Evolutionary conservation across 1,284 basidiomycete genomes (phyloP), one percentile per base, ranked within the genome.

Genomic region (Melanopsichium pennsylvanicum): DNA sequence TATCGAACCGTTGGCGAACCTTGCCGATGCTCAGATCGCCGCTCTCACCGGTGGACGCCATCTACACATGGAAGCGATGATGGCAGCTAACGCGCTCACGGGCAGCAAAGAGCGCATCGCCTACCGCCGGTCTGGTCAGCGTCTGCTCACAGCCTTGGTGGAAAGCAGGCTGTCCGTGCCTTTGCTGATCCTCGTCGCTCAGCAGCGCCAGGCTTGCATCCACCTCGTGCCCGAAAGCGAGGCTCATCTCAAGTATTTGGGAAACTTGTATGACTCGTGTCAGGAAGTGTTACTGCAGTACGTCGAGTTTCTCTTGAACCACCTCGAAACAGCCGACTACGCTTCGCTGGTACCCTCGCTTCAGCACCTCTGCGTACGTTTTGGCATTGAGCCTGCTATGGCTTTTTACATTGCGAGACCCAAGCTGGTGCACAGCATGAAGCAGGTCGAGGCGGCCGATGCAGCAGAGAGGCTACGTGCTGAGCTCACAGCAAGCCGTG

Each of bases 21-120:
- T 97, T 37, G 91, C 92, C 1, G 91, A 96, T 64, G 85, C 88
- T 0, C 94, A 98, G 81, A 87, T 98, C 40, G 82, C 86, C 27
- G 91, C 92, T 2, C 92, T 96, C 86, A 90, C 91, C 3, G 92
- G 94, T 48, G 96, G 96, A 0, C 88, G 90, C 1, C 86, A 88
- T 29, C 85, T 99, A 59, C 88, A 92, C 34, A 88, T 89, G 41
- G 96, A 98, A 71, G 90, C 91, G 1, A 68, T 71, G 50, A 84
- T 83, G 8, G 83, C 82, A 13, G 75, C 79, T 13, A 79, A 81
- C 35, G 70, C 76, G 10, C 52, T 55, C 6, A 68, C 55, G 3
- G 74, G 66, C 13, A 70, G 62, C 54, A 60, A 50, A 31, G 67
- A 73, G 39, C 71, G 78, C 13, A 40, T 51, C 18, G 54, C 60